Base-by-base conservation (phyloP, 768 basidiomycete species). In the Wakefieldia striispora region DNA sequence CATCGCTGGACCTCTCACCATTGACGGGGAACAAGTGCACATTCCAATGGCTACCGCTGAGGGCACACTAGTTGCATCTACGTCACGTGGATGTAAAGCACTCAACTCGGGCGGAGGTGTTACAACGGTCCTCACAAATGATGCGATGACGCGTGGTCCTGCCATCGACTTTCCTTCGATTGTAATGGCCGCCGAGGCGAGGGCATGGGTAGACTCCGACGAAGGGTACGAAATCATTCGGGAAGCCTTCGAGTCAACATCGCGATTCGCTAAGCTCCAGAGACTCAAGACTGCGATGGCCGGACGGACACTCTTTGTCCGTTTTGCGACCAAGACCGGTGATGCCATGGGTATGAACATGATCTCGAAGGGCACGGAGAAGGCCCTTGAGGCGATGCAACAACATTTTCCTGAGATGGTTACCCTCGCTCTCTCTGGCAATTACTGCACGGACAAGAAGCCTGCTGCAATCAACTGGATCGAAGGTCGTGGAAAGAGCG, bases 291-390 rank as follows among this genome's bases (percentile, higher is more conserved):
- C 85, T 40, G 90, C 87, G 5, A 73, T 98, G 67, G 97, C 97
- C 6, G 97, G 97, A 6, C 81, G 97, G 36, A 95, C 93, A 34
- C 73, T 99, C 34, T 99, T 85, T 65, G 84, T 97, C 20, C 82
- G 97, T 40, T 97, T 99, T 63, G 88, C 89, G 50, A 97, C 94
- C 13, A 84, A 82, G 47, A 98, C 97, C 0, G 97, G 95, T 26
- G 95, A 98, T 62, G 95, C 97, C 36, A 99, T 98, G 95, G 97
- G 97, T 16, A 99, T 99, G 97, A 99, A 99, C 76, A 99, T 98
- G 97, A 97, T 98, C 64, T 91, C 88, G 9, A 99, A 99, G 72
- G 97, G 95, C 3, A 94, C 93, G 10, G 97, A 98, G 74, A 90
- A 89, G 70, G 94, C 94, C 19, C 79, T 99, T 12, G 92, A 88